Evolutionary conservation across 1,284 basidiomycete species (phyloP).

Genomic region (Trichosporon ovoides): DNA sequence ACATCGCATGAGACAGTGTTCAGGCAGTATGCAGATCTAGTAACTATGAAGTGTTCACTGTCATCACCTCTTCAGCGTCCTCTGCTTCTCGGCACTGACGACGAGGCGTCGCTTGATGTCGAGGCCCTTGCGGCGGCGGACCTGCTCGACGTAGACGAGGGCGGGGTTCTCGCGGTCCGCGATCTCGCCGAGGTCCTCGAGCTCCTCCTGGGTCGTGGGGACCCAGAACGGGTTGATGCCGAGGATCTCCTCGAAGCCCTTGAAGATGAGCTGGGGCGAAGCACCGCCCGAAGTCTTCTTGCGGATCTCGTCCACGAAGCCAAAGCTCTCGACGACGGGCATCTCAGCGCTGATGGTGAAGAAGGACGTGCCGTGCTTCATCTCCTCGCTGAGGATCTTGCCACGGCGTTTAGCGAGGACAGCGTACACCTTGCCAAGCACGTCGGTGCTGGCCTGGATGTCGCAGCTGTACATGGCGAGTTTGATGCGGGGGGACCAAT

Average conservation of each 20-base stretch:
- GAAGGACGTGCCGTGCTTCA: constrained; percentile 96
- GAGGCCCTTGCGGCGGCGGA: constrained; percentile 89
- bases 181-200: constrained; percentile 95
- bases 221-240: constrained; percentile 99
- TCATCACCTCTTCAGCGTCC: constrained; percentile 78
- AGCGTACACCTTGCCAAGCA: constrained; percentile 94
- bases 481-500: constrained; percentile 97
- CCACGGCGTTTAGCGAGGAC: constrained; percentile 88
- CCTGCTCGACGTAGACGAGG: constrained; percentile 86
- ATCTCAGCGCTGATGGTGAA: constrained; percentile 85
- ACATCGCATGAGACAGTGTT: too few relatives aligned
- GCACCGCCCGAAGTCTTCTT: constrained; percentile 95
- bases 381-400: constrained; percentile 90
- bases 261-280: constrained; percentile 93
- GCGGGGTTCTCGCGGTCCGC: constrained; percentile 92
- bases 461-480: constrained; percentile 99
- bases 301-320: constrained; percentile 95
- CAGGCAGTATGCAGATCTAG: too few relatives aligned
- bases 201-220: constrained; percentile 92
- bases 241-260: constrained; percentile 74
- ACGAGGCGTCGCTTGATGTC: constrained; percentile 90
- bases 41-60: too few relatives aligned
- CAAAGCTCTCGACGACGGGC: constrained; percentile 96
- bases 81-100: constrained; percentile 90
- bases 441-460: constrained; percentile 83